Conservation (phyloP, 768 basidiomycete genomes). For the Boletus pseudopeckii region DNA sequence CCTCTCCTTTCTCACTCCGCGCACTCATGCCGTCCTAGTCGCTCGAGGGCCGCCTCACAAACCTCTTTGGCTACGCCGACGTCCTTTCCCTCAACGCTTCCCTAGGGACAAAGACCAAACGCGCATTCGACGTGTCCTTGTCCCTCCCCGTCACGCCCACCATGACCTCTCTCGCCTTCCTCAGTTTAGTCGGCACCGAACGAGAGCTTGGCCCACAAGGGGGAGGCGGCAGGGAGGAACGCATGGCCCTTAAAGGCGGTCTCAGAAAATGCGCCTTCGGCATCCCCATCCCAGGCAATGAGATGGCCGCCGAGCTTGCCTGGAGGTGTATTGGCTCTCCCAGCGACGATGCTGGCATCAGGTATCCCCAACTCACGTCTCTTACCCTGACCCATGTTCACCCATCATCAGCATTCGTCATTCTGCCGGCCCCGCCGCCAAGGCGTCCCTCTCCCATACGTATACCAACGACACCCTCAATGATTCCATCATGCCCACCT, state of each 20-base stretch:
- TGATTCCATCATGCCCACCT: conserved; percentile 27
- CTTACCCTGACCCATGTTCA: neutral
- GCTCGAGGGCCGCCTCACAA: conserved; percentile 75
- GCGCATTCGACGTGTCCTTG: conserved; percentile 72
- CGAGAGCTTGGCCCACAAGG: conserved; percentile 55
- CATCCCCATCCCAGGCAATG: conserved; percentile 44
- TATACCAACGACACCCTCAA: conserved; percentile 55
- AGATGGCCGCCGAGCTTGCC: conserved; percentile 81
- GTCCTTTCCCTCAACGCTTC: conserved; percentile 78
- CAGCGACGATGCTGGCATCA: conserved; percentile 73
- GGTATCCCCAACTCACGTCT: conserved; percentile 39
- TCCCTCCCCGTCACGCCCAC: conserved; percentile 57
- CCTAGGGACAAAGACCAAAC: conserved; percentile 82
- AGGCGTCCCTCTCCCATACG: conserved; percentile 81
- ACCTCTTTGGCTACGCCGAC: conserved; percentile 91
- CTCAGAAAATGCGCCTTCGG: conserved; percentile 19
- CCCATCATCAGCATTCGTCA: conserved; percentile 64
- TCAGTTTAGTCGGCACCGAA: conserved; percentile 71
- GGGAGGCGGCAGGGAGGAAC: conserved; percentile 26
- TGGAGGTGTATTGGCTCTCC: conserved; percentile 73
- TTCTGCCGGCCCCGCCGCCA: conserved; percentile 73
- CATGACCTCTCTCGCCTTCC: conserved; percentile 66
- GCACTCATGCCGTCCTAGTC: conserved; percentile 42
- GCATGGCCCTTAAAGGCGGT: conserved; percentile 73
- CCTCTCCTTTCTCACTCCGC: neutral